Conservation (phyloP, 768 basidiomycete species). For the Leccinum subgranulosum region DNA sequence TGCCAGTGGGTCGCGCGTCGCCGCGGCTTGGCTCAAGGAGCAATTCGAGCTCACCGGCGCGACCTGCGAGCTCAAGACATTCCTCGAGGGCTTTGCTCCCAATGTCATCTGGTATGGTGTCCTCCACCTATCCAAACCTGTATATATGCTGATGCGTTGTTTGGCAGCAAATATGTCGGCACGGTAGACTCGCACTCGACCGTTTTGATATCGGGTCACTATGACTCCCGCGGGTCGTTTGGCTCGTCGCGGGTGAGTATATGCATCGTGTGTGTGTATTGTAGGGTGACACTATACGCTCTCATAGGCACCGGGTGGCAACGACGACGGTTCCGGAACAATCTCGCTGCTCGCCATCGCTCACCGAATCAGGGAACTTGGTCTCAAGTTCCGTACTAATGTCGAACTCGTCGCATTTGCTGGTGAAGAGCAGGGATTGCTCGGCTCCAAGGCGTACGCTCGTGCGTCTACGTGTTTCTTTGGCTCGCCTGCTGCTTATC, state of each 20-base stretch:
- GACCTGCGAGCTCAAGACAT: slow-evolving; percentile 60
- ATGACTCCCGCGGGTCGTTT: slow-evolving; percentile 89
- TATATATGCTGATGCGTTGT: not conserved
- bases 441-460: slow-evolving; percentile 78
- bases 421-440: slow-evolving; percentile 88
- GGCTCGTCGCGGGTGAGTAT: slow-evolving; percentile 54
- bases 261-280: not conserved
- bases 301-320: slow-evolving; percentile 44
- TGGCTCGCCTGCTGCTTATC: not conserved
- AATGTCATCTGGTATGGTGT: slow-evolving; percentile 75
- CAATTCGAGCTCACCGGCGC: slow-evolving; percentile 76
- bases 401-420: slow-evolving; percentile 84
- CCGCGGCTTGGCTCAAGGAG: slow-evolving; percentile 47
- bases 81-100: slow-evolving; percentile 74
- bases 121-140: not conserved
- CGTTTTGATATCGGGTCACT: slow-evolving; percentile 81
- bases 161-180: slow-evolving; percentile 49
- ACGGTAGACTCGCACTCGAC: slow-evolving; percentile 47
- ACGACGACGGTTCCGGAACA: slow-evolving; percentile 65
- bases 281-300: not conserved
- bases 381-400: slow-evolving; percentile 67
- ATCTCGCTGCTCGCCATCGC: slow-evolving; percentile 80
- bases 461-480: slow-evolving; percentile 43
- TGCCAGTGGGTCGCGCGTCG: slow-evolving; percentile 49
- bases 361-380: slow-evolving; percentile 61